Percentiles rank a stretch among this genome's conserved stretches.
phyloP scores from a whole-genome alignment of 2,329 filamentous ascomycete species.

The Tolypocladium tundrense region DNA sequence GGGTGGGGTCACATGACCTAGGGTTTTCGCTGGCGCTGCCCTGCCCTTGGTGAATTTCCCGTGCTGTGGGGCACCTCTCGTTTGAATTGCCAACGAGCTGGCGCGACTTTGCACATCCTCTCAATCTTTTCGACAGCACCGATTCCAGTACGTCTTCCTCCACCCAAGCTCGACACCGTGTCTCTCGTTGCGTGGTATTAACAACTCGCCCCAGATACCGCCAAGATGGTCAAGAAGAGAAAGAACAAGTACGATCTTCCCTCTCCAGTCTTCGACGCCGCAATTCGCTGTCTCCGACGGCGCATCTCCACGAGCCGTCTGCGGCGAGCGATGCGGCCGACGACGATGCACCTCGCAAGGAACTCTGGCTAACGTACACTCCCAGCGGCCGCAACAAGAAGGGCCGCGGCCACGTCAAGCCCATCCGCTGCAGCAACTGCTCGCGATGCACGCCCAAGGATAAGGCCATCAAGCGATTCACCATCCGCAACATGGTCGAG shows the following conservation, averaged over 20 bases:
- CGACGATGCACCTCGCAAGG: slow-evolving; percentile 8
- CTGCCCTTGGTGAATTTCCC: slow-evolving; percentile 6
- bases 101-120: slow-evolving; percentile 8
- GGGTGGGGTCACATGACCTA: slow-evolving; percentile 15
- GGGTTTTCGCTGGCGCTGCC: slow-evolving; percentile 13
- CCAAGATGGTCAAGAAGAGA: slow-evolving; percentile 64
- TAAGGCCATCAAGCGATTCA: slow-evolving; percentile 99
- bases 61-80: slow-evolving; percentile 5
- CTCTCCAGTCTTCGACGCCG: slow-evolving; percentile 1
- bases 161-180: slow-evolving; percentile 3
- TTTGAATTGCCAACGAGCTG: slow-evolving; percentile 4
- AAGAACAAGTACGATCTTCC: slow-evolving; percentile 49
- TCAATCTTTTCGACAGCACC: slow-evolving; percentile 7
- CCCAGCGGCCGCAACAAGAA: slow-evolving; percentile 97
- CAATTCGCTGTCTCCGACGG: not conserved
- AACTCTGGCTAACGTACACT: slow-evolving; percentile 10
- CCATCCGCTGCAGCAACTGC: slow-evolving; percentile 73
- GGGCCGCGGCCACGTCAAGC: slow-evolving; percentile 99
- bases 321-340: slow-evolving; percentile 2
- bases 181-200: slow-evolving; percentile 17
- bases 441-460: slow-evolving; percentile 93
- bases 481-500: slow-evolving; percentile 99
- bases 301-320: not conserved
- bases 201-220: slow-evolving; percentile 38
- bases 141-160: slow-evolving; percentile 15